A percentile compares a stretch with the other conserved stretches of the same genome.
These are phyloP conservation scores for Aphanomyces euteiches DNA, from an alignment of 352 stramenopile species.

Conservation along the genomic window DNA sequence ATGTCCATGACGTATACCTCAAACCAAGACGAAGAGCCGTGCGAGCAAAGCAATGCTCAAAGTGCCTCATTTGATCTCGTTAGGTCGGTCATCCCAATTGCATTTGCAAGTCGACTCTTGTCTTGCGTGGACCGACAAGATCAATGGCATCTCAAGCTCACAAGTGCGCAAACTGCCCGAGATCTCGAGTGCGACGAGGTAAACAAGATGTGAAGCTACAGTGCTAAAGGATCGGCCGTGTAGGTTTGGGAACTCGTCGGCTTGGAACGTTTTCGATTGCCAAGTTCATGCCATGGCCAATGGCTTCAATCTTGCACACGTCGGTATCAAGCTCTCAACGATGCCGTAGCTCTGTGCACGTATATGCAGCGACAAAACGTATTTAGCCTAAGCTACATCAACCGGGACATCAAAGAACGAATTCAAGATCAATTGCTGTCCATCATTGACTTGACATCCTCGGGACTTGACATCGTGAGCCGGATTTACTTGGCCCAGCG, in stretches of 20 bases:
- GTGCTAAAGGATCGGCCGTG: not conserved
- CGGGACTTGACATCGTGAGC: not conserved
- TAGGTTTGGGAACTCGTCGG: constrained; percentile 27
- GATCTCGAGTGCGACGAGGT: constrained; percentile 14
- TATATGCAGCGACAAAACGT: constrained; percentile 20
- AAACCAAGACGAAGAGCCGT: not conserved
- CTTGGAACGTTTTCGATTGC: not conserved
- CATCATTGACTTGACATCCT: constrained; percentile 17
- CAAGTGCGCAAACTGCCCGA: not conserved
- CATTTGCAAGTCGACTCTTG: constrained; percentile 11
- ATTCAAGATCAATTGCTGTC: constrained; percentile 18
- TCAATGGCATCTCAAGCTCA: not conserved
- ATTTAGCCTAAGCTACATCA: constrained; percentile 24
- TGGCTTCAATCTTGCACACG: not conserved
- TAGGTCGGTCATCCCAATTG: not conserved
- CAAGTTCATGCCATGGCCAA: not conserved
- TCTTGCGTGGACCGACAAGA: constrained; percentile 2
- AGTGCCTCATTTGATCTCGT: not conserved
- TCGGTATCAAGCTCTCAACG: not conserved
- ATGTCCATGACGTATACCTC: not conserved
- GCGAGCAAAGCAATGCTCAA: not conserved
- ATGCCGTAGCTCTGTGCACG: constrained; percentile 4
- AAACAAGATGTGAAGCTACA: not conserved
- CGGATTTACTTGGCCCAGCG: not conserved
- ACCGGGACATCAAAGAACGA: constrained; percentile 26